Evolutionary conservation across 352 stramenopile species (phyloP), one percentile per base, ranked within the genome.

Genomic region (Phytophthora nicotianae): DNA sequence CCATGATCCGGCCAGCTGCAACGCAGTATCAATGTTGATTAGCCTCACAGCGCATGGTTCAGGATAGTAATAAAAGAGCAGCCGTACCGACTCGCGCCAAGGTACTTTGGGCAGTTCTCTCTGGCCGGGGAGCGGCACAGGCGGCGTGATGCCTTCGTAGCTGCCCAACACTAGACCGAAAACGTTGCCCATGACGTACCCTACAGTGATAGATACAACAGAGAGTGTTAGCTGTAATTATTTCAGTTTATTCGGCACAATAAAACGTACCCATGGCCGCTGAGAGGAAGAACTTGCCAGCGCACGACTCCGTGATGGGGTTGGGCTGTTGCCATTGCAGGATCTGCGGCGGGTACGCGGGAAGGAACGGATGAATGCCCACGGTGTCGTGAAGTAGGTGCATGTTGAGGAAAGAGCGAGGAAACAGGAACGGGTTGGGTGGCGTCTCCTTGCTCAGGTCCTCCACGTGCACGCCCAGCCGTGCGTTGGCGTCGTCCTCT

Each of bases 111-210:
- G 86, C 46, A 91, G 55, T 27, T 91, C 86, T 37, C 86, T 71
- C 64, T 95, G 86, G n/a, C 86, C 86, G 6, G 86, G 86, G 19
- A 95, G 65, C 14, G 83, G 83, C 33, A 95, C 76, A 3, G 86
- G 86, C 19, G 86, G 86, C 45, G 86, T 91, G 65, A 95, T 95
- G 27, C 83, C 81, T 78, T 95, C 86, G 68, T 95, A 95, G 62
- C 83, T 93, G 51, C 86, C 85, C 47, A 95, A 68, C 46, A 95
- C 78, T 1, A 90, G 62, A 5, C 86, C 86, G 51, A 95, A 93
- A 2, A 89, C 47, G 47, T 90, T 90, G 50, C 86, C 86, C 79
- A 95, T 91, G 11, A 70, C 76, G 60, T 92, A 95, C 0, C 86
- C 86, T 95, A 35, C 14, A 17, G n/a, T 14, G 48, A 46, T n/a